phyloP scores from a whole-genome alignment of 495 filamentous ascomycete genomes.

The Lichina pygmaea region DNA sequence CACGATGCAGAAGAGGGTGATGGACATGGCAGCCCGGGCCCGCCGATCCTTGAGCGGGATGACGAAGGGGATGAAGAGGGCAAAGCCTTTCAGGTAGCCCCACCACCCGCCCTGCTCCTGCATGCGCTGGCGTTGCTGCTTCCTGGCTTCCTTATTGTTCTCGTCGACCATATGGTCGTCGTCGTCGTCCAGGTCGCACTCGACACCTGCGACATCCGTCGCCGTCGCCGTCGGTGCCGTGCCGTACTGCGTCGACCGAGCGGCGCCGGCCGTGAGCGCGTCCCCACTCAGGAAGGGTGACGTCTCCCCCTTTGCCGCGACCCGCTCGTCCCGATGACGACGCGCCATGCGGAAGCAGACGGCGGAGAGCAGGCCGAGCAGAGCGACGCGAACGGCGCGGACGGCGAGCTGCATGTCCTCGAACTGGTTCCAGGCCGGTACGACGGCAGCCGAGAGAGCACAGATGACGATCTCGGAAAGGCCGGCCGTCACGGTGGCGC shows the following conservation, averaged over 20 bases:
- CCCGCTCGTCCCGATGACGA: neutral
- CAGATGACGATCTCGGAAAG: neutral
- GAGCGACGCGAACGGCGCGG: neutral
- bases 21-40: slow-evolving; percentile 25
- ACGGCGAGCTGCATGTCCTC: neutral
- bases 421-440: neutral
- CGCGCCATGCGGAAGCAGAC: neutral
- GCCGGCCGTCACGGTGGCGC: neutral
- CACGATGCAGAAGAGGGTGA: slow-evolving; percentile 26
- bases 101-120: neutral
- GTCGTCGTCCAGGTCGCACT: neutral
- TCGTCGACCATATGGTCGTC: neutral
- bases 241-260: neutral
- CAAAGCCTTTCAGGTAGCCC: slow-evolving; percentile 1
- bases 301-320: slow-evolving; percentile 1
- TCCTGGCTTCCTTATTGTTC: neutral
- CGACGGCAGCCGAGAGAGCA: neutral
- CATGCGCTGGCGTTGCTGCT: neutral
- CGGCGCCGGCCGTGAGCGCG: neutral
- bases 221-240: neutral
- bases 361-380: neutral
- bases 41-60: slow-evolving; percentile 29
- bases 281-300: neutral
- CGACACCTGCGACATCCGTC: neutral
- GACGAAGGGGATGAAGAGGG: slow-evolving; percentile 31